Evolutionary conservation across 352 stramenopile species (phyloP).

Genomic region (Pythium rhizo-oryzae): DNA sequence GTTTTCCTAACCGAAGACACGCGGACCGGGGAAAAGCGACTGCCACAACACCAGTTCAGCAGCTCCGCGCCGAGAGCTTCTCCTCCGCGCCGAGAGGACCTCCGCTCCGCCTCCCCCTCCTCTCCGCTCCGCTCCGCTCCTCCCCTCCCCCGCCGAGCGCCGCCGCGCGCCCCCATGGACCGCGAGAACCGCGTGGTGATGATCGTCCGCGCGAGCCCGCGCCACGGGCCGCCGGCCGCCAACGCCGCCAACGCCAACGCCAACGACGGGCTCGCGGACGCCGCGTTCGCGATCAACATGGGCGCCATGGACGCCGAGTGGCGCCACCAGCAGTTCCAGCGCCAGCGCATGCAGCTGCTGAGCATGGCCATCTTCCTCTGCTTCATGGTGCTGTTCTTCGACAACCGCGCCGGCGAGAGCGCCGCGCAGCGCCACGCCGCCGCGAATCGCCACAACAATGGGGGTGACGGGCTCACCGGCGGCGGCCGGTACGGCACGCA

Average conservation of each 20-base stretch:
- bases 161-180: conserved; percentile 32
- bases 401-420: conserved; percentile 61
- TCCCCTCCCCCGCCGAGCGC: not conserved
- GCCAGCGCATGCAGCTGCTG: conserved; percentile 87
- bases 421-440: conserved; percentile 27
- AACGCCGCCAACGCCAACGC: conserved; percentile 17
- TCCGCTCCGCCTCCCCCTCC: too few species aligned
- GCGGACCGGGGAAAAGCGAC: too few species aligned
- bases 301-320: conserved; percentile 76
- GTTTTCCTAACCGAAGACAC: conserved; percentile 13
- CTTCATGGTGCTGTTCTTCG: conserved; percentile 88
- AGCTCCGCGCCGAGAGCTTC: not conserved
- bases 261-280: conserved; percentile 32
- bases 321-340: conserved; percentile 86
- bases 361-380: conserved; percentile 89
- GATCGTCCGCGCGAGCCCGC: conserved; percentile 74
- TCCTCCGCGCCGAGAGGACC: too few species aligned
- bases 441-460: conserved; percentile 16
- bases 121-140: too few species aligned
- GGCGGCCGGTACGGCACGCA: conserved; percentile 23
- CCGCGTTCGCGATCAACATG: conserved; percentile 47
- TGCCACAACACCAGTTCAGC: not conserved
- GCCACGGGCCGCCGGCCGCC: conserved; percentile 26
- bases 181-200: conserved; percentile 64
- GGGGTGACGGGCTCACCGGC: conserved; percentile 7